Base-by-base conservation (phyloP, 202 grass and related monocot species). In the Setaria viridis region DNA sequence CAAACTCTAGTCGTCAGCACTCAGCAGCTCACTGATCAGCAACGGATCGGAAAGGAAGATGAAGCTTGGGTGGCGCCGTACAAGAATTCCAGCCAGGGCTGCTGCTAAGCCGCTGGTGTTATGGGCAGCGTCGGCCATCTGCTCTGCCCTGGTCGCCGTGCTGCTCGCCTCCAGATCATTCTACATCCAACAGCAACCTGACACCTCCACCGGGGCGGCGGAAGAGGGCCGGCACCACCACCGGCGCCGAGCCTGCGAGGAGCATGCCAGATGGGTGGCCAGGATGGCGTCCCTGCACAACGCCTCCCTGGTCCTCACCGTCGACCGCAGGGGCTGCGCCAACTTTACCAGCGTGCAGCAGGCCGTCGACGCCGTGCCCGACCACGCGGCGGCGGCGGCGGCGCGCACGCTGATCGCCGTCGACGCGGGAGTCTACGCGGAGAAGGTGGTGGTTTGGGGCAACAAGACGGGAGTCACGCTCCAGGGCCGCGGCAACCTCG, bases 301-400 rank as follows among this genome's bases (percentile, higher is more conserved):
- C 57, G 75, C 72, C 20, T 79, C 79, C 47, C 82, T 91, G 41
- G 58, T 97, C 48, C 74, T 94, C 46, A 87, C 90, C 29, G 95
- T 97, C 48, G 95, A 93, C 59, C 89, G 50, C 64, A 82, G 42
- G 64, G 91, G 95, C 20, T 97, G 90, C 68, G 91, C 79, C 60
- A 91, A 93, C 88, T 97, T 93, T 82, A 94, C 78, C 49, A 93
- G 66, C 54, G n/a, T 97, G 54, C 92, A 94, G 90, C 88, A 82
- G 30, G 92, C 95, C 3, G 41, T 97, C 9, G 95, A 97, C 81
- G 84, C 87, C 6, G 89, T 91, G 45, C 90, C 92, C 4, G 82
- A 88, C 80, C 50, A 91, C 67, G 25, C 25, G 25, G 25, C 25
- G 77, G 82, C 58, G 1, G 39, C 4, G 5, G 39, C 43, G 29